phyloP scores from a whole-genome alignment of 345 rosid genomes.

The Geranium rotundifolium region DNA sequence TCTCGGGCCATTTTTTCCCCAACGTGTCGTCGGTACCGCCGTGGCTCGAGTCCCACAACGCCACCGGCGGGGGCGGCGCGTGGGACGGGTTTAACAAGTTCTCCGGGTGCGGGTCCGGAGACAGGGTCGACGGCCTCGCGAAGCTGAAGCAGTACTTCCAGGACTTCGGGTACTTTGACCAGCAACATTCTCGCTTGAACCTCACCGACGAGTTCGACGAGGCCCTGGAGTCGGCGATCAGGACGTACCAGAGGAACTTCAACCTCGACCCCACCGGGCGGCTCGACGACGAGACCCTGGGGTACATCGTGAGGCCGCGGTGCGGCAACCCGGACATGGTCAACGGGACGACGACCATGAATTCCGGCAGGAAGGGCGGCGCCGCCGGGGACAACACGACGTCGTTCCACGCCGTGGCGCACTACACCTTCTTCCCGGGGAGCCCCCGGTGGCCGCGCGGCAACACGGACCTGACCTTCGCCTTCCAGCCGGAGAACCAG shows the following conservation, averaged over 20 bases:
- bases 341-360: conserved; percentile 76
- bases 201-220: conserved; percentile 68
- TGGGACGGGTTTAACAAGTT: conserved; percentile 57
- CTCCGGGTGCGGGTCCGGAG: conserved; percentile 58
- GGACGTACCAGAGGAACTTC: conserved; percentile 64
- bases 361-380: conserved; percentile 30
- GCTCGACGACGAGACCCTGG: conserved; percentile 51
- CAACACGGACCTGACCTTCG: conserved; percentile 47
- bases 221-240: conserved; percentile 44
- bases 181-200: conserved; percentile 19
- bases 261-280: conserved; percentile 58
- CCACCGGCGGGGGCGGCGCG: conserved; percentile 11
- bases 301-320: conserved; percentile 53
- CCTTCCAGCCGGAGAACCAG: conserved; percentile 35
- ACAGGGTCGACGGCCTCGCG: conserved; percentile 40
- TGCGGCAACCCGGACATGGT: conserved; percentile 86
- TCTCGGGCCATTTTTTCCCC: conserved; percentile 24
- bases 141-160: conserved; percentile 67
- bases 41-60: conserved; percentile 14
- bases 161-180: conserved; percentile 60
- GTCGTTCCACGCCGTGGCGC: conserved; percentile 43
- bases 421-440: conserved; percentile 62
- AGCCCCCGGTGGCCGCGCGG: conserved; percentile 54
- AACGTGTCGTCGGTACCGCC: conserved; percentile 33
- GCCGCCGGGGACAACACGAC: conserved; percentile 7